Base-by-base conservation (phyloP, 495 filamentous ascomycete genomes). In the Poronia punctata region DNA sequence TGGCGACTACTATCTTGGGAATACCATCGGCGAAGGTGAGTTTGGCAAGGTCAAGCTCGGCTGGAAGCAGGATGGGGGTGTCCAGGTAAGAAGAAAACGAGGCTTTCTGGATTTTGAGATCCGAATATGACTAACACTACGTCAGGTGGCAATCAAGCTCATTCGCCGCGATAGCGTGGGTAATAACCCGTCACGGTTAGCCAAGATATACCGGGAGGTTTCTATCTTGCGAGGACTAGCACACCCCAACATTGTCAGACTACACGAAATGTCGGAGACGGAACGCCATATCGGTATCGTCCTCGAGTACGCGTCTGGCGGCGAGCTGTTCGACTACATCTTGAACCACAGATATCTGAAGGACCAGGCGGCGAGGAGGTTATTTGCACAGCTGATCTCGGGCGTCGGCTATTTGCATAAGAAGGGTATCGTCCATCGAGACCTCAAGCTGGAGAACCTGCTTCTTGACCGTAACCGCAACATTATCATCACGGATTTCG, bases 401-500 rank as follows among this genome's bases (percentile, higher is more conserved):
- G 92, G 92, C 14, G 92, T 99, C 17, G 92, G 92, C 15, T 99
- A 99, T 65, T 71, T 99, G 43, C 92, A 99, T 64, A 97, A 96
- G 63, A 99, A 97, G 61, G 92, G 92, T 28, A 99, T 99, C 56
- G 90, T 99, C 16, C 92, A 99, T 54, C 83, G 92, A 53, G 92
- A 99, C 66, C 70, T 99, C 38, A 99, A 99, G 63, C 71, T 99
- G 44, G 92, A 99, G 64, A 99, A 99, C 59, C 61, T 99, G 54
- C 71, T 99, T 14, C 78, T 99, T 34, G 92, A 99, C 64, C 78
- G 92, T 14, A 95, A 99, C 52, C 79, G 86, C 30, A 99, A 99
- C 64, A 96, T 99, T 57, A 97, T 99, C 66, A 97, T 99, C 60
- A 97, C 92, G 0, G 92, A 99, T 64, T 99, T 99, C 60, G 92